Conservation (phyloP, 305 asterid genomes). For the Rubia peregrina region DNA sequence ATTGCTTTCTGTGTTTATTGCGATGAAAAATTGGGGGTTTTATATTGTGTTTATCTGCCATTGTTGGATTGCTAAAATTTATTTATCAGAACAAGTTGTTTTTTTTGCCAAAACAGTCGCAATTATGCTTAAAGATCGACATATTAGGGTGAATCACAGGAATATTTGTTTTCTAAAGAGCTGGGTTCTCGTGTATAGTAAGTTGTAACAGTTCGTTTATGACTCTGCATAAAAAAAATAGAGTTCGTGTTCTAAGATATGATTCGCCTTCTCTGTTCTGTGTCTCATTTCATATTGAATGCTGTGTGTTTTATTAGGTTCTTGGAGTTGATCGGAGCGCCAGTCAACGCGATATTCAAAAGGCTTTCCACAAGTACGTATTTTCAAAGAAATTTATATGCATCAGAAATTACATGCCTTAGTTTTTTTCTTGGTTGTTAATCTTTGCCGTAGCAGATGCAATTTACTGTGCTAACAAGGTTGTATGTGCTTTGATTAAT, state of each 20-base stretch:
- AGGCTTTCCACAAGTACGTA: slow-evolving; percentile 94
- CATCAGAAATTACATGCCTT: not conserved
- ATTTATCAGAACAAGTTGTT: not conserved
- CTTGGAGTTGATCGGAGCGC: slow-evolving; percentile 82
- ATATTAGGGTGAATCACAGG: not conserved
- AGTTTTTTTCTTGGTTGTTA: not conserved
- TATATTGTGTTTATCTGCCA: not conserved
- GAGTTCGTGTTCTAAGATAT: not conserved
- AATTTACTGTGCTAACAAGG: not conserved
- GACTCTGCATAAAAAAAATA: not conserved
- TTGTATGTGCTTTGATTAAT: not conserved
- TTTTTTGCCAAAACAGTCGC: not conserved
- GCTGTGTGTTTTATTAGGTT: slow-evolving; percentile 39
- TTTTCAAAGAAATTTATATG: not conserved
- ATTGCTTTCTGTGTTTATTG: not conserved
- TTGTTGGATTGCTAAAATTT: not conserved
- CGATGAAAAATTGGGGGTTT: not conserved
- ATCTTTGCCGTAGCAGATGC: not conserved
- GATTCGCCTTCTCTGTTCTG: not conserved
- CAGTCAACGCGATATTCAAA: slow-evolving; percentile 82
- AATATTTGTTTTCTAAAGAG: not conserved
- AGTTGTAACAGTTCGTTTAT: not conserved
- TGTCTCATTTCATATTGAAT: slow-evolving; percentile 15
- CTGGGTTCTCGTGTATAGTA: not conserved
- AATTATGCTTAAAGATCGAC: not conserved